A percentile compares a stretch with the other conserved stretches of the same genome.
Evolutionary conservation across 345 rosid genomes (phyloP).

Genomic region (Arabidopsis arenosa): DNA sequence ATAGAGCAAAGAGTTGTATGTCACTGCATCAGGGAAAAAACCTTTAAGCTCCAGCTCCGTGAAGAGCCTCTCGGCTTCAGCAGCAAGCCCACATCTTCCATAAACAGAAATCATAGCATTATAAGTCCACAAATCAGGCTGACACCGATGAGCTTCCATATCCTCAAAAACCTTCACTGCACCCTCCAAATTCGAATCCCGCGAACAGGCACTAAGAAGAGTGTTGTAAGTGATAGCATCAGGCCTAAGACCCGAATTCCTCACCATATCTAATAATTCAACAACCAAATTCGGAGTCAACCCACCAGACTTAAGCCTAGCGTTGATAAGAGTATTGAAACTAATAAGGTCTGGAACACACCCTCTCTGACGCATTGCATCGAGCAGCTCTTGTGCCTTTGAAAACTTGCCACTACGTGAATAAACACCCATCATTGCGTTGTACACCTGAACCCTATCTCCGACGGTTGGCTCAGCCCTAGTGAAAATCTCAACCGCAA

Average conservation of each 20-base stretch:
- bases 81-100: constrained; percentile 80
- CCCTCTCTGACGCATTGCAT: constrained; percentile 74
- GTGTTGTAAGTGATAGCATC: constrained; percentile 94
- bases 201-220: constrained; percentile 88
- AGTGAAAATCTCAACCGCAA: constrained; percentile 77
- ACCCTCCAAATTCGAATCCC: constrained; percentile 76
- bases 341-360: constrained; percentile 93
- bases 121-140: constrained; percentile 96
- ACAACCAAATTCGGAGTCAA: constrained; percentile 64
- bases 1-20: constrained; percentile 87
- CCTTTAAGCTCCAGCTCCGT: constrained; percentile 77
- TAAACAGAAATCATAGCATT: constrained; percentile 94
- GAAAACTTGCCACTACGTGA: constrained; percentile 71
- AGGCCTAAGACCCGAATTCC: constrained; percentile 78
- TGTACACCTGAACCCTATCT: constrained; percentile 82
- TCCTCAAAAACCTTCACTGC: constrained; percentile 73
- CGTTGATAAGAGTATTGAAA: constrained; percentile 92
- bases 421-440: constrained; percentile 96
- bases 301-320: constrained; percentile 69
- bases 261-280: constrained; percentile 75
- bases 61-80: constrained; percentile 74
- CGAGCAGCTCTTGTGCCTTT: constrained; percentile 73
- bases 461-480: constrained; percentile 67
- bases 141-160: constrained; percentile 75
- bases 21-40: constrained; percentile 83